These are phyloP conservation scores for Aethionema arabicum DNA, from an alignment of 345 rosid genomes.

Conservation along the genomic window DNA sequence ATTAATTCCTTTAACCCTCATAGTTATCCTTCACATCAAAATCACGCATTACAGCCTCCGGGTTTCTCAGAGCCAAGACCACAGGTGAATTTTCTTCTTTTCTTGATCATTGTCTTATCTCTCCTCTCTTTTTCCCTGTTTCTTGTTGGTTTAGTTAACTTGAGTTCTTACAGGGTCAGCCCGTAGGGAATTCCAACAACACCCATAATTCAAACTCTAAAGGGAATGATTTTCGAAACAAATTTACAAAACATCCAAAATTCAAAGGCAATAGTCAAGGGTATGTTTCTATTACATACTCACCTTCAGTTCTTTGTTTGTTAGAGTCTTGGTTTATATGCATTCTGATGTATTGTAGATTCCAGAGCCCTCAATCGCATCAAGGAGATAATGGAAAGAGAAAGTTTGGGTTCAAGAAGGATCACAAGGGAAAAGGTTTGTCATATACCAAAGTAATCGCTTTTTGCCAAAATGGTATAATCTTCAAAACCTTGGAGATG, in stretches of 20 bases:
- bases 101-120: neutral
- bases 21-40: constrained; percentile 29
- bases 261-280: constrained; percentile 43
- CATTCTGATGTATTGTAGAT: constrained; percentile 43
- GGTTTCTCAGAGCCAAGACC: constrained; percentile 34
- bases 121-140: neutral
- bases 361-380: constrained; percentile 51
- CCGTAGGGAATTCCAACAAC: constrained; percentile 26
- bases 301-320: neutral
- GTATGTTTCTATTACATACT: constrained; percentile 35
- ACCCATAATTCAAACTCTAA: constrained; percentile 32
- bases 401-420: constrained; percentile 45
- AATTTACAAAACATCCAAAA: constrained; percentile 36
- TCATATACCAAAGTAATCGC: constrained; percentile 12
- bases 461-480: constrained; percentile 5
- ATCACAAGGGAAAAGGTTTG: constrained; percentile 53
- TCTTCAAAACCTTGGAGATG: neutral
- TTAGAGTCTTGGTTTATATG: constrained; percentile 22
- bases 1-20: constrained; percentile 34
- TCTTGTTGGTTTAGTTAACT: constrained; percentile 18
- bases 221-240: constrained; percentile 44
- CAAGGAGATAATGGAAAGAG: constrained; percentile 47
- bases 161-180: constrained; percentile 43
- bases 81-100: constrained; percentile 24
- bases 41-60: constrained; percentile 35